phyloP scores from a whole-genome alignment of 148 eudicot species.

The Linanthus parryae region DNA sequence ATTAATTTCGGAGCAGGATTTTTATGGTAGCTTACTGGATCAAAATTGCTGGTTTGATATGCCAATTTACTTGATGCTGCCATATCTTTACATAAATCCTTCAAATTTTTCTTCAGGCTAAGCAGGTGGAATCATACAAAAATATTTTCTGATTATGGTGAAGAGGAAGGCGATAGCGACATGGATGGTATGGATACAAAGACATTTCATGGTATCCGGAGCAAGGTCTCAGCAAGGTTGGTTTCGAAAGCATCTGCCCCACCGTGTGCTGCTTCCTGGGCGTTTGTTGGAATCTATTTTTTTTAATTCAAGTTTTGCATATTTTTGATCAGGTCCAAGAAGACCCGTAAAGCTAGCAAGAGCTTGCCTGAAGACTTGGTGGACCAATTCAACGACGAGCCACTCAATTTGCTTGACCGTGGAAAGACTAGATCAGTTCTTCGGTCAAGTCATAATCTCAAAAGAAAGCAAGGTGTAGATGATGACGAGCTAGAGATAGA shows the following conservation, averaged over 20 bases:
- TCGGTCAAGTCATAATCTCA: constrained; percentile 44
- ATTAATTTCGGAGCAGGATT: no score
- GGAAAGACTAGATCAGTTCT: constrained; percentile 72
- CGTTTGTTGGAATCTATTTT: no score
- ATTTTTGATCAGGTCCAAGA: constrained; percentile 67
- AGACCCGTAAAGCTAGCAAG: constrained; percentile 41
- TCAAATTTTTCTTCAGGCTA: no score
- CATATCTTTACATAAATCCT: no score
- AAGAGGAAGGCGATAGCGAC: constrained; percentile 44
- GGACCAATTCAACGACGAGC: constrained; percentile 69
- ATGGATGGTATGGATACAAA: constrained; percentile 45
- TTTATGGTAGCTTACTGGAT: no score
- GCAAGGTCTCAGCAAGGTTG: constrained; percentile 35
- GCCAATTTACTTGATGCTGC: no score
- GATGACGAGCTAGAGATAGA: constrained; percentile 74
- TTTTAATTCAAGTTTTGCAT: no score
- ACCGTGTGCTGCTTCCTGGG: no score
- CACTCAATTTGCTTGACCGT: constrained; percentile 86
- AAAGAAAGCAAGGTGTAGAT: constrained; percentile 44
- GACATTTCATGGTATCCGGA: constrained; percentile 42
- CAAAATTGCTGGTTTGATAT: no score
- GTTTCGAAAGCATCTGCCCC: constrained; percentile 55
- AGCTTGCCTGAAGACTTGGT: constrained; percentile 60
- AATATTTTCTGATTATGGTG: constrained; percentile 77
- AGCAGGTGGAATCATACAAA: constrained; percentile 94